Conservation (phyloP, 176 grass and related monocot genomes). For the Ampelocalamus luodianensis region DNA sequence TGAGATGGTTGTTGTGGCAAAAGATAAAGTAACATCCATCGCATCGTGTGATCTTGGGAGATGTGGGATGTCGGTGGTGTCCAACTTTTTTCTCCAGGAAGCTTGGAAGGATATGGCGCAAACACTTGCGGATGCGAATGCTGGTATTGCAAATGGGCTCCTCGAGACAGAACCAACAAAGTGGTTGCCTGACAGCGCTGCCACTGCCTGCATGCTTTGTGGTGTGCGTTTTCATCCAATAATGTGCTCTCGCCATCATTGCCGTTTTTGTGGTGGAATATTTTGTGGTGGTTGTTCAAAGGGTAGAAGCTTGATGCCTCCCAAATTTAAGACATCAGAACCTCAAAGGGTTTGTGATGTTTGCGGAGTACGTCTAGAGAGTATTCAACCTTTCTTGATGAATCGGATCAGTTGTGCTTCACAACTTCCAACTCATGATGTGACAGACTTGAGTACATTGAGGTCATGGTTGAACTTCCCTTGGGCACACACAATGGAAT, state of each 20-base stretch:
- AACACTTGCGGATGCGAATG: slow-evolving; percentile 52
- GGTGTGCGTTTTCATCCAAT: slow-evolving; percentile 65
- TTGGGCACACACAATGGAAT: slow-evolving; percentile 63
- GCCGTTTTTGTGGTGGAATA: slow-evolving; percentile 53
- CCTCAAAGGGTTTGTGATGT: slow-evolving; percentile 76
- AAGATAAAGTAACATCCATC: slow-evolving; percentile 40
- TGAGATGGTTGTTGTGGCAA: slow-evolving; percentile 56
- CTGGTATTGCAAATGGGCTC: slow-evolving; percentile 43
- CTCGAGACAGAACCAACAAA: slow-evolving; percentile 63
- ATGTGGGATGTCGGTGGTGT: slow-evolving; percentile 39
- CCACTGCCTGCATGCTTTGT: slow-evolving; percentile 71
- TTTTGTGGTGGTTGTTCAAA: slow-evolving; percentile 67
- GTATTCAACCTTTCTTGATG: slow-evolving; percentile 62
- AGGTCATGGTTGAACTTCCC: slow-evolving; percentile 71
- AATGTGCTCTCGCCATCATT: slow-evolving; percentile 64
- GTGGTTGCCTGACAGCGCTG: slow-evolving; percentile 65
- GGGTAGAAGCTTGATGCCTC: slow-evolving; percentile 62
- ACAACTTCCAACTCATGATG: slow-evolving; percentile 63
- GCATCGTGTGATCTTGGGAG: slow-evolving; percentile 38
- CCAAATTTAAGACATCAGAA: slow-evolving; percentile 65
- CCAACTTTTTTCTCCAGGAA: slow-evolving; percentile 55
- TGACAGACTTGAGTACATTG: slow-evolving; percentile 66
- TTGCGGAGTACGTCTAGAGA: slow-evolving; percentile 59
- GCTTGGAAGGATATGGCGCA: slow-evolving; percentile 72
- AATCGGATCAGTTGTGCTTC: slow-evolving; percentile 57